phyloP scores from a whole-genome alignment of 2,329 filamentous ascomycete species.

The Neonectria coccinea region DNA sequence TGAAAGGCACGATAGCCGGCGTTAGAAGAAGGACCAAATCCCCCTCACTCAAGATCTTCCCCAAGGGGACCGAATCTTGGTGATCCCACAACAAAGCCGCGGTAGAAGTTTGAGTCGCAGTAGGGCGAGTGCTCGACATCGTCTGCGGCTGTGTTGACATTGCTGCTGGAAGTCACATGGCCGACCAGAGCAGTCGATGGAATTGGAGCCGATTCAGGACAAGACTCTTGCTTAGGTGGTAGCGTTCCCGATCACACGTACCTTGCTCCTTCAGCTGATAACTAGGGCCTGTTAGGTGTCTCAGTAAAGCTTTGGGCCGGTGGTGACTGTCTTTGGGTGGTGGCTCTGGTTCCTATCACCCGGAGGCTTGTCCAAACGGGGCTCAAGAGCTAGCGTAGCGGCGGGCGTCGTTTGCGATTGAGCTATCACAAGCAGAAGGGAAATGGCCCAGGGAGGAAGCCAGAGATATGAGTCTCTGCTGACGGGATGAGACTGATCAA shows the following conservation, averaged over 20 bases:
- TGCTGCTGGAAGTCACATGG: slow-evolving; percentile 38
- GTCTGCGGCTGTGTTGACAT: slow-evolving; percentile 34
- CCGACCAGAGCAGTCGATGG: slow-evolving; percentile 26
- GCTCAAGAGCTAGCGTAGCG: slow-evolving; percentile 17
- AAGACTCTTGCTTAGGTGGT: slow-evolving; percentile 26
- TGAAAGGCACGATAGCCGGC: slow-evolving; percentile 63
- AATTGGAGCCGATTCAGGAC: slow-evolving; percentile 5
- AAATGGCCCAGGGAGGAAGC: slow-evolving; percentile 6
- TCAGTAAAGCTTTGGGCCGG: slow-evolving; percentile 7
- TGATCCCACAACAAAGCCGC: slow-evolving; percentile 55
- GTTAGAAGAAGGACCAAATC: slow-evolving; percentile 73
- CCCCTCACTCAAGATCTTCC: slow-evolving; percentile 58
- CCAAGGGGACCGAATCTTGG: slow-evolving; percentile 61
- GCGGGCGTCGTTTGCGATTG: slow-evolving; percentile 19
- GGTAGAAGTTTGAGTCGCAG: slow-evolving; percentile 24
- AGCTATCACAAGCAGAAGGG: slow-evolving; percentile 20
- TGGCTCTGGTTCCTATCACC: slow-evolving; percentile 15
- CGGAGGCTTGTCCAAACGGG: slow-evolving; percentile 17
- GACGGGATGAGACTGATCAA: slow-evolving; percentile 19
- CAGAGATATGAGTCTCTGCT: slow-evolving; percentile 9
- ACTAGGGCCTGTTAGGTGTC: slow-evolving; percentile 8
- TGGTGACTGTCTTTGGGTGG: slow-evolving; percentile 21
- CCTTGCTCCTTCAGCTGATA: slow-evolving; percentile 15
- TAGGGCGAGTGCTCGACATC: slow-evolving; percentile 35
- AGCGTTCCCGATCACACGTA: slow-evolving; percentile 30